phyloP scores from a whole-genome alignment of 192 early-diverging fungal species.

The Coemansia nantahalensis region DNA sequence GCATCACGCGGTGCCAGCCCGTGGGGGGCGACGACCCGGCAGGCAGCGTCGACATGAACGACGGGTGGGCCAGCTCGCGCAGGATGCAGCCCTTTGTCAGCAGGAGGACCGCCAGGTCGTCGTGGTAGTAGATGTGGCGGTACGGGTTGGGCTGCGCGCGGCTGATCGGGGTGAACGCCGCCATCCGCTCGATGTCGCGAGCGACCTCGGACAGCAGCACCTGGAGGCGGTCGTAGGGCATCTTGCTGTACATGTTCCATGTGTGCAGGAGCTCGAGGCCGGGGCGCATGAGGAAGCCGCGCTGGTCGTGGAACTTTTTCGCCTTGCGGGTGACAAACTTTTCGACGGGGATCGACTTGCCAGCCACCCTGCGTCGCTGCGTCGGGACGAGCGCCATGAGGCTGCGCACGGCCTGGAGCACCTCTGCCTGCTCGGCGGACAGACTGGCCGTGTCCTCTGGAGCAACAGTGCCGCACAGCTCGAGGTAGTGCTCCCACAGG shows the following conservation, averaged over 20 bases:
- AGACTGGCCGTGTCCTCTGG: conserved; percentile 4
- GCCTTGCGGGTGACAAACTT: conserved; percentile 86
- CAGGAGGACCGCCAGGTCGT: conserved; percentile 73
- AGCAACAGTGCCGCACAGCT: conserved; percentile 5
- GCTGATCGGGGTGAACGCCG: conserved; percentile 21
- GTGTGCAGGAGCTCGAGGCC: conserved; percentile 74
- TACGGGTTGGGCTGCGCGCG: conserved; percentile 29
- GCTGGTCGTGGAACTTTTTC: conserved; percentile 67
- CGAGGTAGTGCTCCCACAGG: conserved; percentile 54
- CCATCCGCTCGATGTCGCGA: conserved; percentile 46
- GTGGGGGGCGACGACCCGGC: background rate
- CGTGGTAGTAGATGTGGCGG: conserved; percentile 58
- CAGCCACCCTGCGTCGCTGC: conserved; percentile 75
- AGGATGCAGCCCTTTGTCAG: conserved; percentile 65
- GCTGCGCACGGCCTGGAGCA: conserved; percentile 51
- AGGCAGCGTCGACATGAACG: conserved; percentile 27
- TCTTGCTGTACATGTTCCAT: conserved; percentile 72
- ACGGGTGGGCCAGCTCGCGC: conserved; percentile 60
- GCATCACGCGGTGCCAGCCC: no score
- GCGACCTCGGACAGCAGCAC: conserved; percentile 50
- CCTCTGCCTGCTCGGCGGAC: conserved; percentile 17
- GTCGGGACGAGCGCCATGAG: conserved; percentile 69
- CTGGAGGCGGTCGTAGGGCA: conserved; percentile 54
- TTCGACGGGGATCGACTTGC: conserved; percentile 83
- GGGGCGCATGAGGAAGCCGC: conserved; percentile 67